Percentiles rank a stretch among this genome's conserved stretches.
These are phyloP conservation scores for Populus davidiana DNA, from an alignment of 345 rosid species.

Conservation along the genomic window DNA sequence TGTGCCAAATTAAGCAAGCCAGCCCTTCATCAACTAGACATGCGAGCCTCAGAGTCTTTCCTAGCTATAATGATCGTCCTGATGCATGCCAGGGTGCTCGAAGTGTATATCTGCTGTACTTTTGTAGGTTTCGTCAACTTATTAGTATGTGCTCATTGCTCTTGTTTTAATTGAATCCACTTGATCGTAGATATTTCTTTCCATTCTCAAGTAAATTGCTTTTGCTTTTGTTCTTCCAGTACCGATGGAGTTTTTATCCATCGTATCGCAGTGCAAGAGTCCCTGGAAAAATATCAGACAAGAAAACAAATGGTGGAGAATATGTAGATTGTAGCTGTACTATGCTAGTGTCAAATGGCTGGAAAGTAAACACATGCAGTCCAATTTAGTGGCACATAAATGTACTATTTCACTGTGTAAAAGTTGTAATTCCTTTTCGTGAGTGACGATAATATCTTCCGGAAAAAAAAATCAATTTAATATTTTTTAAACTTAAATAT, in stretches of 20 bases:
- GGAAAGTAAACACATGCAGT: background rate
- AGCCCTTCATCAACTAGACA: background rate
- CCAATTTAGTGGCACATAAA: background rate
- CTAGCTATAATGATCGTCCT: background rate
- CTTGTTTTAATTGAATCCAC: background rate
- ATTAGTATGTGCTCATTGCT: background rate
- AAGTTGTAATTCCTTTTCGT: background rate
- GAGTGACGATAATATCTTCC: background rate
- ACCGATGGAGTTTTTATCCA: background rate
- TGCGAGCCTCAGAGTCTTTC: background rate
- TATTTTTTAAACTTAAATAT: too few relatives aligned
- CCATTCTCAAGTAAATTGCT: background rate
- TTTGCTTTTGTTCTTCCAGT: background rate
- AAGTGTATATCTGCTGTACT: background rate
- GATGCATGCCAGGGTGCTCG: background rate
- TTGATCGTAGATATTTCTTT: background rate
- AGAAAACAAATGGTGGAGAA: background rate
- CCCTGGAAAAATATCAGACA: background rate
- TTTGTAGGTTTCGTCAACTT: background rate
- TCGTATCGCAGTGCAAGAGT: background rate
- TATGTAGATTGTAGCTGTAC: background rate
- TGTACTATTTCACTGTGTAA: background rate
- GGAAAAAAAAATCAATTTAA: too few relatives aligned
- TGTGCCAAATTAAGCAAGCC: background rate
- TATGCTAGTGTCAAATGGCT: conserved; percentile 1